Conservation (phyloP, 805 yeast genomes). For the Starmerella powellii region DNA sequence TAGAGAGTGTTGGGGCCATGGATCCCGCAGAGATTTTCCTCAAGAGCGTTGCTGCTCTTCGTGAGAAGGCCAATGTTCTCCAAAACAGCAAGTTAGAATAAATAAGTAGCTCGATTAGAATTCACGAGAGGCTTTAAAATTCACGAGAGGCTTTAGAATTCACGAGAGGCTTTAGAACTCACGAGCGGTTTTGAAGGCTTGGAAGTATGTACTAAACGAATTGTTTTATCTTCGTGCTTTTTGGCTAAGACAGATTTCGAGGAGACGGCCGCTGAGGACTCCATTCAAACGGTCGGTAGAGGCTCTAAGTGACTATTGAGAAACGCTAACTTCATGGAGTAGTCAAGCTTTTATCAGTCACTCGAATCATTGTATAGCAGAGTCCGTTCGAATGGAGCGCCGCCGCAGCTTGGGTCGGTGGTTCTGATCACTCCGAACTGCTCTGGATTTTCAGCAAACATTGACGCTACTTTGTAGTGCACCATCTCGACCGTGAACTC, state of each 20-base stretch:
- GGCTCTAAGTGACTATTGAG: too few species aligned
- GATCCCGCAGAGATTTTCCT: constrained; percentile 90
- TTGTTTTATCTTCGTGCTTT: too few species aligned
- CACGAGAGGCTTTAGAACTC: too few species aligned
- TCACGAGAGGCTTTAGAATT: too few species aligned
- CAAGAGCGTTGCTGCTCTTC: constrained; percentile 75
- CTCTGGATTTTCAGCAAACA: constrained; percentile 46
- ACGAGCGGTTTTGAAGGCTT: too few species aligned
- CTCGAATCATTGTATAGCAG: not conserved
- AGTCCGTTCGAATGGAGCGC: constrained; percentile 18
- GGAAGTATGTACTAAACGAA: too few species aligned
- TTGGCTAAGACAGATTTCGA: too few species aligned
- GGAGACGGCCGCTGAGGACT: too few species aligned
- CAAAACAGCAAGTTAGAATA: constrained; percentile 17
- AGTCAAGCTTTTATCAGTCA: not conserved
- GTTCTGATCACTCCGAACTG: constrained; percentile 40
- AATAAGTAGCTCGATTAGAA: too few species aligned
- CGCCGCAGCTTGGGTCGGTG: constrained; percentile 18
- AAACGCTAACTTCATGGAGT: too few species aligned
- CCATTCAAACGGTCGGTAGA: too few species aligned
- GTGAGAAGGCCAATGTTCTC: constrained; percentile 42
- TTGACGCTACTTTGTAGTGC: constrained; percentile 40
- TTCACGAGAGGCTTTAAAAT: too few species aligned
- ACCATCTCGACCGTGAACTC: constrained; percentile 42
- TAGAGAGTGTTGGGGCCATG: constrained; percentile 95